Conservation (phyloP, 306 rosid species). For the Cyclanthera cordifolia region DNA sequence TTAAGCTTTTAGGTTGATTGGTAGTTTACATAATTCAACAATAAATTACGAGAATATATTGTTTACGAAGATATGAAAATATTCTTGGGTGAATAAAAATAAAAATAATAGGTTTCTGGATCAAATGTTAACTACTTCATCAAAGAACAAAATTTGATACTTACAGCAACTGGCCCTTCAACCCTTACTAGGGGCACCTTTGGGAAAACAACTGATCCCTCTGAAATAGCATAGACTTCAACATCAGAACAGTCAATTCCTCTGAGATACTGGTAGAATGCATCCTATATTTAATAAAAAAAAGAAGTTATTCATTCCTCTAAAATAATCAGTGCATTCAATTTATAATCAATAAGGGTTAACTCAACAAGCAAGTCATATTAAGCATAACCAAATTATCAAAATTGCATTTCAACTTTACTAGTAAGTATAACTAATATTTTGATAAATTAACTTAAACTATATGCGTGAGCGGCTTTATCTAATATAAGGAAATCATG, state of each 20-base stretch:
- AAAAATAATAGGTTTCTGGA: background rate
- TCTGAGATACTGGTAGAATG: slow-evolving; percentile 74
- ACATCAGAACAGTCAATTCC: slow-evolving; percentile 81
- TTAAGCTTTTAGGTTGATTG: too few species aligned
- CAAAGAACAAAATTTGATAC: slow-evolving; percentile 18
- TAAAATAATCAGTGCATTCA: slow-evolving; percentile 78
- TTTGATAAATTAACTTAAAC: slow-evolving; percentile 1
- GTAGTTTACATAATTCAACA: too few species aligned
- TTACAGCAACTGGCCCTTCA: slow-evolving; percentile 95
- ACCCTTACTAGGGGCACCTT: slow-evolving; percentile 83
- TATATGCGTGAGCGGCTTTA: background rate
- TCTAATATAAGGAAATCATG: background rate
- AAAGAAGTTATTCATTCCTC: slow-evolving; percentile 42
- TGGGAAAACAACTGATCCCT: slow-evolving; percentile 91
- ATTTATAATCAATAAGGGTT: slow-evolving; percentile 19
- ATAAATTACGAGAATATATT: too few species aligned
- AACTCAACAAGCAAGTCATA: background rate
- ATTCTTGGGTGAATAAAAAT: background rate
- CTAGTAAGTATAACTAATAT: background rate
- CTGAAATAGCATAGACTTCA: slow-evolving; percentile 72
- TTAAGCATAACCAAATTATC: background rate
- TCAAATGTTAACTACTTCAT: background rate
- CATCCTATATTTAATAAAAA: slow-evolving; percentile 49
- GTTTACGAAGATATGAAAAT: background rate
- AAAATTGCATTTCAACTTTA: background rate